A percentile compares a stretch with the other conserved stretches of the same genome.
Conservation (phyloP, 805 yeast species). For the Yarrowia divulgata region DNA sequence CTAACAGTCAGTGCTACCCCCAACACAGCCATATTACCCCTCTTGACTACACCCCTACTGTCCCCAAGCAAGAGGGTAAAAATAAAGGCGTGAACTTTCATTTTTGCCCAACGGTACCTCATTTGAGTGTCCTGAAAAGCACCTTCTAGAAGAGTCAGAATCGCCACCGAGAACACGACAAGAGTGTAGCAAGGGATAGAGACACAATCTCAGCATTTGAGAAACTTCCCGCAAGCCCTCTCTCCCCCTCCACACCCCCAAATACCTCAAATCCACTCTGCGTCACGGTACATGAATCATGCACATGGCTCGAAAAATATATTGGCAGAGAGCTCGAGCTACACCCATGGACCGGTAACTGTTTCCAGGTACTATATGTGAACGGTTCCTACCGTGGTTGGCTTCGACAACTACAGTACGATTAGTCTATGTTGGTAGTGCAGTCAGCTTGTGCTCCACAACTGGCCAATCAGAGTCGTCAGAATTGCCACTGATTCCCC, state of each 20-base stretch:
- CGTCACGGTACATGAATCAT: conserved; percentile 17
- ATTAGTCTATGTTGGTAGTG: too few relatives aligned
- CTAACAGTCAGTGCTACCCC: too few relatives aligned
- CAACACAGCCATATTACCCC: too few relatives aligned
- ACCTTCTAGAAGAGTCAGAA: not conserved
- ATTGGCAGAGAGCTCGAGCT: not conserved
- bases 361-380: not conserved
- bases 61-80: not conserved
- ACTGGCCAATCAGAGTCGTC: too few relatives aligned
- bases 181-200: not conserved
- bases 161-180: not conserved
- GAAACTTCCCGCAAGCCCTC: too few relatives aligned
- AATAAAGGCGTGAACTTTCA: conserved; percentile 28
- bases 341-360: too few relatives aligned
- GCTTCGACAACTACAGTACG: too few relatives aligned
- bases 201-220: too few relatives aligned
- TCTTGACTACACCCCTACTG: not conserved
- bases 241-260: not conserved
- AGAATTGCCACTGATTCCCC: too few relatives aligned
- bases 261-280: conserved; percentile 6
- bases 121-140: not conserved
- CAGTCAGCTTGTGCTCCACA: too few relatives aligned
- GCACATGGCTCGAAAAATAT: conserved; percentile 18
- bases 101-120: conserved; percentile 20
- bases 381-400: not conserved